Conservation (phyloP, 2,329 filamentous ascomycete genomes). For the Chaetomiaceae sp. region DNA sequence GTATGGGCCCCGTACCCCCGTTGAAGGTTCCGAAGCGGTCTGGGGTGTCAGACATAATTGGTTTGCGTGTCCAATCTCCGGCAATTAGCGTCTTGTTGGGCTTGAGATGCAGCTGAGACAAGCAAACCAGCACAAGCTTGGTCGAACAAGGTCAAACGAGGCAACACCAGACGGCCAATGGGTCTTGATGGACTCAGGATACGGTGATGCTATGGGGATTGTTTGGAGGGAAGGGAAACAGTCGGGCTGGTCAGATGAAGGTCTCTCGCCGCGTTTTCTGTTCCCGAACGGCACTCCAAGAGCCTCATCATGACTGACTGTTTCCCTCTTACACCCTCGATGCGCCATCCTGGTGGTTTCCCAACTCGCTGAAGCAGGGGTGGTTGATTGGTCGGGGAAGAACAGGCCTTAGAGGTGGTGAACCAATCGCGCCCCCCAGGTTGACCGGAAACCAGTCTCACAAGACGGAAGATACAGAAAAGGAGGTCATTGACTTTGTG, state of each 20-base stretch:
- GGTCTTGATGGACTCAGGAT: constrained; percentile 7
- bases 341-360: constrained; percentile 1
- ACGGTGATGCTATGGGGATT: constrained; percentile 12
- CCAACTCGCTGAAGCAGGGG: constrained; percentile 13
- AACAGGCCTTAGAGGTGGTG: background rate
- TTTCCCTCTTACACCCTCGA: constrained; percentile 6
- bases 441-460: constrained; percentile 11
- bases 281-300: constrained; percentile 6
- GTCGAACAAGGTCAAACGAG: constrained; percentile 17
- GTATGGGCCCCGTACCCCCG: background rate
- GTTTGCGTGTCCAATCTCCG: constrained; percentile 11
- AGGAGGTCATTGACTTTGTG: background rate
- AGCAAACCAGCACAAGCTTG: constrained; percentile 11
- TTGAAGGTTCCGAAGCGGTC: constrained; percentile 10
- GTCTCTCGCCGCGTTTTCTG: constrained; percentile 15
- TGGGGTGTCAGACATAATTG: constrained; percentile 16
- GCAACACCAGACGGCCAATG: constrained; percentile 13
- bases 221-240: constrained; percentile 11
- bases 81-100: constrained; percentile 10
- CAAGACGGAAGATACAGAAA: background rate
- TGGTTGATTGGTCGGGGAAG: constrained; percentile 19
- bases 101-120: constrained; percentile 17
- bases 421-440: constrained; percentile 11
- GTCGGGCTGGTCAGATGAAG: constrained; percentile 11
- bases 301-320: constrained; percentile 8